phyloP scores from a whole-genome alignment of 371 early-diverging fungal genomes.

The Choanephora cucurbitarum region DNA sequence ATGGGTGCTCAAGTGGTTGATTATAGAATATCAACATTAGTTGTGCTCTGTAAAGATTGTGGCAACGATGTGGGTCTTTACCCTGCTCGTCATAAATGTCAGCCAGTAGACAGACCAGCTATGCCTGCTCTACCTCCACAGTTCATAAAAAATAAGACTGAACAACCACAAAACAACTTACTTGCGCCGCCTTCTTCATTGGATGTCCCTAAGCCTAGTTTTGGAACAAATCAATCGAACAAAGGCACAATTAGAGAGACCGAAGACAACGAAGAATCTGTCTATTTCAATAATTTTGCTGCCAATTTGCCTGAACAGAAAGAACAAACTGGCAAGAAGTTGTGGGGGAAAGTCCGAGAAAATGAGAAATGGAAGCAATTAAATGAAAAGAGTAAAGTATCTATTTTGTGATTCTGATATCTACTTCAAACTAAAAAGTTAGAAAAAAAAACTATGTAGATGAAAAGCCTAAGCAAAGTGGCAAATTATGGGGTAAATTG shows the following conservation, averaged over 20 bases:
- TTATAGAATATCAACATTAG: constrained; percentile 66
- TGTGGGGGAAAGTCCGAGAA: constrained; percentile 52
- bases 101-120: constrained; percentile 45
- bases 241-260: background rate
- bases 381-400: constrained; percentile 33
- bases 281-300: constrained; percentile 49
- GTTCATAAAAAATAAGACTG: constrained; percentile 12
- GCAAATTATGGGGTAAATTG: constrained; percentile 59
- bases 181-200: too few species aligned
- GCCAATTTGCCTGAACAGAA: constrained; percentile 34
- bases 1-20: constrained; percentile 58
- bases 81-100: constrained; percentile 69
- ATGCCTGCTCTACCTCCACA: constrained; percentile 43
- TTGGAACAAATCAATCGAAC: constrained; percentile 12
- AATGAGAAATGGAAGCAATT: constrained; percentile 55
- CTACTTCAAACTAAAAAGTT: too few species aligned
- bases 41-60: constrained; percentile 70
- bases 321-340: constrained; percentile 22
- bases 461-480: constrained; percentile 36
- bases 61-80: constrained; percentile 69
- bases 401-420: background rate
- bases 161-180: constrained; percentile 4
- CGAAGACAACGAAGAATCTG: constrained; percentile 38
- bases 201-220: background rate
- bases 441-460: constrained; percentile 24